These are phyloP conservation scores for Plasmodium reichenowi DNA, from an alignment of 169 alveolate species.

Conservation along the genomic window DNA sequence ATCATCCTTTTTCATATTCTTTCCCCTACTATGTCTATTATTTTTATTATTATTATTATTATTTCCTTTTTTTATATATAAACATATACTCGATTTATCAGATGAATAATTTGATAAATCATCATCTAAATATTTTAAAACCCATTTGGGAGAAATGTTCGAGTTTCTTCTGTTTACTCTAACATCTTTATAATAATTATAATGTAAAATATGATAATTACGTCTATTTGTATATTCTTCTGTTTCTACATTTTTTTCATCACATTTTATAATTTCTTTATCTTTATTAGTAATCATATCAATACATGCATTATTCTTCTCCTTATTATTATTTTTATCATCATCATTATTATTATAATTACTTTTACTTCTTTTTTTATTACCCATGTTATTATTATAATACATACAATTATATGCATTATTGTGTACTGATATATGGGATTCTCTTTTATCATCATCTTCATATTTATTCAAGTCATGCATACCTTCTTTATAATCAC, in stretches of 20 bases:
- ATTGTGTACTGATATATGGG: too few species aligned
- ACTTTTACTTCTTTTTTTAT: background rate
- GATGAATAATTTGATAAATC: constrained; percentile 8
- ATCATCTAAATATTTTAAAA: constrained; percentile 32
- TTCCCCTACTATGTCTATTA: too few species aligned
- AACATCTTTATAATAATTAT: constrained; percentile 29
- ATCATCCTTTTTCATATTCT: background rate
- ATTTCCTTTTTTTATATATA: constrained; percentile 11
- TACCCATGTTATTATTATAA: too few species aligned
- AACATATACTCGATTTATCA: constrained; percentile 36
- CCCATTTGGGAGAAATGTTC: background rate
- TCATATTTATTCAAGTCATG: too few species aligned
- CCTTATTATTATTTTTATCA: background rate
- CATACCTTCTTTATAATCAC: too few species aligned
- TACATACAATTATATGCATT: too few species aligned
- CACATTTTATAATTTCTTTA: background rate
- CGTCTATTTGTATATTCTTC: background rate
- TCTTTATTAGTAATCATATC: too few species aligned
- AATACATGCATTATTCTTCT: background rate
- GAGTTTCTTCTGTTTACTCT: background rate
- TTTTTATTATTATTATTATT: background rate
- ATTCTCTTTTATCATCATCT: too few species aligned
- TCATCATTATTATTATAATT: background rate
- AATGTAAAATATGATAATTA: constrained; percentile 27
- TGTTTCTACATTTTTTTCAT: background rate